phyloP scores from a whole-genome alignment of 768 basidiomycete species.

The Chalciporus piperatus region DNA sequence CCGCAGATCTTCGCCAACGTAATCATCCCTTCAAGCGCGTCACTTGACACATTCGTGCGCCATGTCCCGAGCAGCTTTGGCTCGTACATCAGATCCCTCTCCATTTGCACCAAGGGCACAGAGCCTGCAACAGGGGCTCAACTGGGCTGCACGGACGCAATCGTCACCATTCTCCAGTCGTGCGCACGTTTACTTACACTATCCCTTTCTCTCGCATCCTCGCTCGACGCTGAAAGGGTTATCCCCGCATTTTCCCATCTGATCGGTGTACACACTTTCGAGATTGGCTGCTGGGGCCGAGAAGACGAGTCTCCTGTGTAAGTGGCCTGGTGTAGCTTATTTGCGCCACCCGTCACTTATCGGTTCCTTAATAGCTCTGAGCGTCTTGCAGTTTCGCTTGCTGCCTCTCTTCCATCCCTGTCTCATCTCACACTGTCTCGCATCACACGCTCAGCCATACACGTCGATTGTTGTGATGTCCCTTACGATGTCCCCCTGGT shows the following conservation, averaged over 20 bases:
- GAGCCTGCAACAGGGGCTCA: slow-evolving; percentile 22
- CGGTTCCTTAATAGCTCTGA: slow-evolving; percentile 37
- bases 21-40: slow-evolving; percentile 43
- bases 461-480: slow-evolving; percentile 49
- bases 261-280: slow-evolving; percentile 13
- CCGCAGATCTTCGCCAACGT: slow-evolving; percentile 60
- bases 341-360: slow-evolving; percentile 1
- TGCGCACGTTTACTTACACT: slow-evolving; percentile 42
- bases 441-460: slow-evolving; percentile 64
- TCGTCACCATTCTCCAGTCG: slow-evolving; percentile 49
- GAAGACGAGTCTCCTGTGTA: slow-evolving; percentile 39
- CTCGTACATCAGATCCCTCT: slow-evolving; percentile 50
- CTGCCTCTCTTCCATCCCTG: slow-evolving; percentile 55
- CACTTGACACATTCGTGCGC: slow-evolving; percentile 49
- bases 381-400: slow-evolving; percentile 66
- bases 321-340: slow-evolving; percentile 11
- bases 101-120: slow-evolving; percentile 42
- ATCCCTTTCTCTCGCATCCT: slow-evolving; percentile 25
- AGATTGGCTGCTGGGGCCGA: slow-evolving; percentile 26
- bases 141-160: slow-evolving; percentile 40
- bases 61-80: slow-evolving; percentile 55
- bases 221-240: slow-evolving; percentile 16
- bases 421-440: slow-evolving; percentile 56
- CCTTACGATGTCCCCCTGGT: slow-evolving; percentile 54
- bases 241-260: slow-evolving; percentile 25